Conservation (phyloP, 352 stramenopile species). For the Phytophthora niederhauseri region DNA sequence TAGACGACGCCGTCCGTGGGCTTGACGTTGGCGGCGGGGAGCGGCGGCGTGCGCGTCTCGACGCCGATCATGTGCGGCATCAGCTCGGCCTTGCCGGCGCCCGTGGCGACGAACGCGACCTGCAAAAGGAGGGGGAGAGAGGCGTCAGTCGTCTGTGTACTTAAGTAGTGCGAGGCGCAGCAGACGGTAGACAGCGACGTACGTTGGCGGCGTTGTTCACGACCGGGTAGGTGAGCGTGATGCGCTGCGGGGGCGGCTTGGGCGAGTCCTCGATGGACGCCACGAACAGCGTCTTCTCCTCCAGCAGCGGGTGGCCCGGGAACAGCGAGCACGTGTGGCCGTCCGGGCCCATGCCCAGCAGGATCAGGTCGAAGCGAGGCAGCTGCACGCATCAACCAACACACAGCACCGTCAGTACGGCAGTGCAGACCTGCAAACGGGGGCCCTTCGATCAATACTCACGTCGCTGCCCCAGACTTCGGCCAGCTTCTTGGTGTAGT, state of each 20-base stretch:
- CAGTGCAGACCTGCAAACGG: background rate
- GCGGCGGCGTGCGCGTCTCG: conserved; percentile 58
- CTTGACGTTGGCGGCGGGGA: conserved; percentile 78
- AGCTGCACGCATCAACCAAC: conserved; percentile 40
- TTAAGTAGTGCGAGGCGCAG: background rate
- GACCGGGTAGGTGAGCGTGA: conserved; percentile 97
- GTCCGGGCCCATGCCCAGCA: conserved; percentile 98
- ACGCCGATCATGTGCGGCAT: conserved; percentile 83
- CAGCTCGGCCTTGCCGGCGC: conserved; percentile 87
- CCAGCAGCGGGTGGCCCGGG: conserved; percentile 93
- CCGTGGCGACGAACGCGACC: conserved; percentile 93
- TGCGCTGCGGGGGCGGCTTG: conserved; percentile 96
- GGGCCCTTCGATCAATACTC: background rate
- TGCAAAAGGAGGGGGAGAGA: conserved; percentile 21
- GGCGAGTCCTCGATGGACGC: conserved; percentile 97
- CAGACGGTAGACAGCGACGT: conserved; percentile 25
- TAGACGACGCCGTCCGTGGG: conserved; percentile 73
- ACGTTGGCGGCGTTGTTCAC: conserved; percentile 92
- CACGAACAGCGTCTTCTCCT: conserved; percentile 87
- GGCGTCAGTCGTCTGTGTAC: background rate
- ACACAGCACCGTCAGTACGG: conserved; percentile 7
- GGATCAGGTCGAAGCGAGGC: conserved; percentile 94
- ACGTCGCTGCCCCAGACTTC: conserved; percentile 71
- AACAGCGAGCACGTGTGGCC: conserved; percentile 99
- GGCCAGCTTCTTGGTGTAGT: conserved; percentile 79